These are phyloP conservation scores for Mentha longifolia DNA, from an alignment of 257 asterid species.

Conservation along the genomic window DNA sequence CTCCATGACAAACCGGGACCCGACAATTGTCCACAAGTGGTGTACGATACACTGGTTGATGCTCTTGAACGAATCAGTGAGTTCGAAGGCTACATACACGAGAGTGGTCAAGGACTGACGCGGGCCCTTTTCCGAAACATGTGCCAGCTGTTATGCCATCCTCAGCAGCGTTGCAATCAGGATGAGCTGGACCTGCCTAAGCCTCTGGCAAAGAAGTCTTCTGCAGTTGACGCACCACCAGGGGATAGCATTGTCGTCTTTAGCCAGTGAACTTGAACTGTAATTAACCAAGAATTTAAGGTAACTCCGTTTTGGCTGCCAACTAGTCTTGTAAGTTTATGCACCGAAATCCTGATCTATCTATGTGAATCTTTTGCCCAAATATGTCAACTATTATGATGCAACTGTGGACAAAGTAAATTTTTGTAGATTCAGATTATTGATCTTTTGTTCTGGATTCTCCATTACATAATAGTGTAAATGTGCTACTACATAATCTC, in stretches of 20 bases:
- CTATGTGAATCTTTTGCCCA: slow-evolving; percentile 24
- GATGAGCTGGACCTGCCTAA: slow-evolving; percentile 79
- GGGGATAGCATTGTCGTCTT: slow-evolving; percentile 49
- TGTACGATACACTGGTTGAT: slow-evolving; percentile 86
- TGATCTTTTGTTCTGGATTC: neutral
- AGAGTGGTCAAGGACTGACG: slow-evolving; percentile 87
- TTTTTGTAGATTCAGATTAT: slow-evolving; percentile 20
- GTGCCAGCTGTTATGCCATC: slow-evolving; percentile 74
- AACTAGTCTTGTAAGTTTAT: slow-evolving; percentile 3
- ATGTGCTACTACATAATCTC: neutral
- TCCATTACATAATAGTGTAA: neutral
- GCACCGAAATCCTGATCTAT: slow-evolving; percentile 19
- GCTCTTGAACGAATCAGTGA: slow-evolving; percentile 83
- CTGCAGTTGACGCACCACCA: slow-evolving; percentile 42
- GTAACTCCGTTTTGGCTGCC: neutral
- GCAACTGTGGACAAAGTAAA: slow-evolving; percentile 11
- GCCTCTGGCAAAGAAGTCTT: slow-evolving; percentile 65
- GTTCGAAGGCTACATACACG: slow-evolving; percentile 82
- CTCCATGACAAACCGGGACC: slow-evolving; percentile 98
- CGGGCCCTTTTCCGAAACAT: slow-evolving; percentile 77
- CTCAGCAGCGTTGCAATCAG: slow-evolving; percentile 88
- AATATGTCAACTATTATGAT: slow-evolving; percentile 21
- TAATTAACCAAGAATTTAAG: slow-evolving; percentile 18
- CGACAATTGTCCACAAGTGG: slow-evolving; percentile 86
- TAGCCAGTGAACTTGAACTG: slow-evolving; percentile 46